Base-by-base conservation (phyloP, 1,284 basidiomycete species). In the Ustilago tritici region DNA sequence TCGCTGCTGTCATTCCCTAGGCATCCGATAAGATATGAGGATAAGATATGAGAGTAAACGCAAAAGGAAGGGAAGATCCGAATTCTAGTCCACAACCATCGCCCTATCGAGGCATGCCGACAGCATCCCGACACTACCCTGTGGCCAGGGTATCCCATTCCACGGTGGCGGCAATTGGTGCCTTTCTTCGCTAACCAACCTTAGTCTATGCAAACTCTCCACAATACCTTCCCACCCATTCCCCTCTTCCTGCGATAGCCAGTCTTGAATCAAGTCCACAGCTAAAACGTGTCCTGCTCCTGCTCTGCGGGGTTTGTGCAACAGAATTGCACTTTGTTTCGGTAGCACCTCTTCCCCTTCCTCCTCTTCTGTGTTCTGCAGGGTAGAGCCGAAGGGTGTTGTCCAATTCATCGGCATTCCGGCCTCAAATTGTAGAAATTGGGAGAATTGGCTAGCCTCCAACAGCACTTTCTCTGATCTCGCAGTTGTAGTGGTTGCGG, bases 401-500 rank as follows among this genome's bases (percentile, higher is more conserved):
- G 73, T 76, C 74, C 74, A 76, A 1, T 28, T 52, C 56, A 71
- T 60, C 23, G 74, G 74, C 41, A 76, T n/a, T 0, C 61, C 46
- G 8, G 62, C 55, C 0, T 31, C 52, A 43, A 71, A 71, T 14
- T 43, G 54, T 6, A 76, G 17, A 35, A 63, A 31, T 60, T 76
- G 74, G 19, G 69, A 71, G 4, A 61, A 63, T n/a, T 76, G 65
- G 28, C 58, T 19, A 1, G 59, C 59, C 28, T 76, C 65, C 62
- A 76, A 32, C 38, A 76, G 38, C 31, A 69, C 52, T 53, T 41
- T 55, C 43, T 56, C 35, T 28, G 60, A 65, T 23, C 62, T 60
- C 52, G 14, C 41, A n/a, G 15, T 53, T 35, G 61, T 38, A 19
- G 55, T 41, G 14, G 50, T 43, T 49, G 60, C 50, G 40, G 68